Evolutionary conservation across 192 early-diverging fungal species (phyloP).

Genomic region (Mortierella antarctica): DNA sequence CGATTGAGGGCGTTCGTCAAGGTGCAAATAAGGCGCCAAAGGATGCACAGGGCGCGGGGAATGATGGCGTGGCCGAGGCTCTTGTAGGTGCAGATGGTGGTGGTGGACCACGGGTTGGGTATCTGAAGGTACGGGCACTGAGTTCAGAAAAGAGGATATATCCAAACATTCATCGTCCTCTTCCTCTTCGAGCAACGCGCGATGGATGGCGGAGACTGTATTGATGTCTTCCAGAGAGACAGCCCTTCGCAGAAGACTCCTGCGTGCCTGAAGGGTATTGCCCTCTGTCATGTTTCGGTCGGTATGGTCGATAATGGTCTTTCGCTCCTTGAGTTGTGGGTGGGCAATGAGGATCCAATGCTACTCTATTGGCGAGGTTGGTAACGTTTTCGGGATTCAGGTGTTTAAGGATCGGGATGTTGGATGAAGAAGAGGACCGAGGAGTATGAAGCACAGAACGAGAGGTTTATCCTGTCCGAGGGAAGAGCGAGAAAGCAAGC

Average conservation of each 20-base stretch:
- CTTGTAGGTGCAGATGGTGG: neutral
- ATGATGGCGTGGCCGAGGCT: neutral
- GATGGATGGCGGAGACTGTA: neutral
- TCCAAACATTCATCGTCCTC: conserved; percentile 10
- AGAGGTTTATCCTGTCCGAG: too few relatives aligned
- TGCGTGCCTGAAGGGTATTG: neutral
- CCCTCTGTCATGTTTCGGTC: conserved; percentile 12
- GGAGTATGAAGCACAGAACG: too few relatives aligned
- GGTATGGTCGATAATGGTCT: conserved; percentile 19
- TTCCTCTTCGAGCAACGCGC: neutral
- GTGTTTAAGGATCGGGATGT: too few relatives aligned
- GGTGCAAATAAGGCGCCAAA: neutral
- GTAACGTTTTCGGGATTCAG: too few relatives aligned
- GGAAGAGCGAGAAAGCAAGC: too few relatives aligned
- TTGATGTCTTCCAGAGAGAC: conserved; percentile 38
- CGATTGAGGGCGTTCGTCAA: neutral
- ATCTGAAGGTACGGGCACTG: conserved; percentile 16
- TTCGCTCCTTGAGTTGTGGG: too few relatives aligned
- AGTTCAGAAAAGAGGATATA: conserved; percentile 1
- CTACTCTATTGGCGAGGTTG: too few relatives aligned
- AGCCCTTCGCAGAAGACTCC: conserved; percentile 21
- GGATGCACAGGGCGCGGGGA: neutral
- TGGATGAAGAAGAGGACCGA: too few relatives aligned
- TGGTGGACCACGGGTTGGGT: conserved; percentile 3
- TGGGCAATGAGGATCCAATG: too few relatives aligned